These are phyloP conservation scores for Zopfia rhizophila DNA, from an alignment of 2,329 filamentous ascomycete species.

Conservation along the genomic window DNA sequence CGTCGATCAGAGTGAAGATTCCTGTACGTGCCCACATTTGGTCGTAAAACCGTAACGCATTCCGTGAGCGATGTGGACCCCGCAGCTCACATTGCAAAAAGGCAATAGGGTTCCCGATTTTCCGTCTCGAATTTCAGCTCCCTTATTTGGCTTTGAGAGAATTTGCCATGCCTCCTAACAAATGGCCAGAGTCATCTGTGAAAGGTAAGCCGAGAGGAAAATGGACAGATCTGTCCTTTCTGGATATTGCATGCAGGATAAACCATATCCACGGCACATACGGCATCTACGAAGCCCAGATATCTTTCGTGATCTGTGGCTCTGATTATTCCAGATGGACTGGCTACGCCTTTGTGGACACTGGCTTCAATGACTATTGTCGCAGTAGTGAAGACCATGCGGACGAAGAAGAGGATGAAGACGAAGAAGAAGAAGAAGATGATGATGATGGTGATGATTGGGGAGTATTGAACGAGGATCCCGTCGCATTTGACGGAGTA, in stretches of 20 bases:
- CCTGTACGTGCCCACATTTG: no score
- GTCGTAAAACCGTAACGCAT: no score
- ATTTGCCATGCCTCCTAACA: no score
- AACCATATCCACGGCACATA: background rate
- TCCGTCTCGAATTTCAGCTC: constrained; percentile 19
- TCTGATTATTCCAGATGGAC: constrained; percentile 13
- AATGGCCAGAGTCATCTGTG: no score
- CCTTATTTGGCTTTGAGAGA: constrained; percentile 8
- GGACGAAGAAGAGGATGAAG: constrained; percentile 3
- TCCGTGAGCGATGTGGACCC: no score
- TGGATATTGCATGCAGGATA: constrained; percentile 2
- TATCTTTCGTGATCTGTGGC: constrained; percentile 11
- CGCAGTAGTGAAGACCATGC: no score
- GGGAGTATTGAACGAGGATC: constrained; percentile 8
- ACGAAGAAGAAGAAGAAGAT: constrained; percentile 1
- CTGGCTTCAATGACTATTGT: no score
- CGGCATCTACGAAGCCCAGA: constrained; percentile 11
- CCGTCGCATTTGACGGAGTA: constrained; percentile 4
- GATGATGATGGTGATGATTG: constrained; percentile 5
- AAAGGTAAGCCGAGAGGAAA: background rate
- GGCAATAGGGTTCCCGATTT: constrained; percentile 8
- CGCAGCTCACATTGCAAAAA: constrained; percentile 1
- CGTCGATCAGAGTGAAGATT: no score
- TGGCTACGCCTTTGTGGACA: constrained; percentile 17
- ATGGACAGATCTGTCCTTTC: constrained; percentile 10